phyloP scores from a whole-genome alignment of 2,329 filamentous ascomycete genomes.

The Paecilomyces formosus region DNA sequence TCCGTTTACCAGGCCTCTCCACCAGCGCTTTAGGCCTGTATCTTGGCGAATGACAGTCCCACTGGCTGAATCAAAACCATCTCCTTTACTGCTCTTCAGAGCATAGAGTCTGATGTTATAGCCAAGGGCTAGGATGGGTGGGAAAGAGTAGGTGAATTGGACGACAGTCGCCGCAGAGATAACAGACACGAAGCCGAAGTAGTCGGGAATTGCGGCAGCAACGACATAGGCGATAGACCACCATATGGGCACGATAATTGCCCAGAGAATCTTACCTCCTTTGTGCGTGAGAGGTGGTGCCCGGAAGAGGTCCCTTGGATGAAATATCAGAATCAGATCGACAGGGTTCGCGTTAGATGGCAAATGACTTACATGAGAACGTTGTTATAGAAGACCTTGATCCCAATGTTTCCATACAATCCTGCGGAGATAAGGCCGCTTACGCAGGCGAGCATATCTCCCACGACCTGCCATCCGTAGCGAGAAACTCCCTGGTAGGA shows the following conservation, averaged over 20 bases:
- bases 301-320: conserved; percentile 31
- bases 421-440: conserved; percentile 28
- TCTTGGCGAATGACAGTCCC: conserved; percentile 11
- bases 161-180: conserved; percentile 39
- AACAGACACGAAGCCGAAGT: conserved; percentile 29
- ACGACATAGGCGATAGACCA: conserved; percentile 39
- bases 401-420: conserved; percentile 35
- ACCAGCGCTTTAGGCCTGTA: conserved; percentile 10
- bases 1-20: conserved; percentile 16
- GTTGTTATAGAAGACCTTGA: conserved; percentile 40
- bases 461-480: conserved; percentile 26
- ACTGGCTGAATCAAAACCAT: conserved; percentile 17
- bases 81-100: conserved; percentile 14
- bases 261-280: conserved; percentile 34
- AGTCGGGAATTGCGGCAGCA: conserved; percentile 38
- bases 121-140: conserved; percentile 27
- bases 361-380: conserved; percentile 19
- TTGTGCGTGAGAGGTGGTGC: conserved; percentile 31
- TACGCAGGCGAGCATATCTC: conserved; percentile 22
- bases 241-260: conserved; percentile 31
- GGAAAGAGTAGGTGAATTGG: conserved; percentile 43
- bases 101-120: conserved; percentile 20
- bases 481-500: conserved; percentile 9
- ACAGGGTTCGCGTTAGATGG: neutral
- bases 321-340: neutral